Base-by-base conservation (phyloP, 2,329 filamentous ascomycete species). In the Fusarium pseudograminearum region DNA sequence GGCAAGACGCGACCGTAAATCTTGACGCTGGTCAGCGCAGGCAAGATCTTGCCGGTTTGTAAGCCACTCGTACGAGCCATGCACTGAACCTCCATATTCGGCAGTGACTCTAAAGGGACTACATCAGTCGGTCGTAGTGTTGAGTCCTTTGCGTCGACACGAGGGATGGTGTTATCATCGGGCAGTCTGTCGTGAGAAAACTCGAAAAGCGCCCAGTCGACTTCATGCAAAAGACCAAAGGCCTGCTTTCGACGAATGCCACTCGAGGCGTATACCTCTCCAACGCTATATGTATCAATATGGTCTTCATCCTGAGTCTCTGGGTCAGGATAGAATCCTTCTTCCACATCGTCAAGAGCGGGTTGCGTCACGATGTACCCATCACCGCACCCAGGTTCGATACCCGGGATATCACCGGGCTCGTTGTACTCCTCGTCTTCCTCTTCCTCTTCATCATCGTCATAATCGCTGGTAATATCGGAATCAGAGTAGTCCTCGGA, bases 181-280 rank as follows among this genome's bases (percentile, higher is more conserved):
- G 95, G 92, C 16, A 90, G 82, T 2, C 95, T 89, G 14, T 90
- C 86, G 6, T 90, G 84, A 14, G 91, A 83, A 68, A 98, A 93
- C 71, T 92, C 89, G 73, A 98, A 94, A 4, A 98, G 83, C 0
- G 94, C 94, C 95, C 95, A 98, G 78, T 98, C 95, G 45, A 98
- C 94, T 78, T 98, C 95, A 77, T 98, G 95, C 8, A 93, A 84
- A 26, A 97, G 82, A 7, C 91, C 90, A 65, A 91, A 85, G 62
- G 88, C 86, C 56, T 90, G 86, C 53, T 92, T 90, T 31, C 95
- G 89, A 7, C 93, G 89, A 61, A 98, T 91, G 9, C 95, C 95
- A 24, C 94, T 97, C 0, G 93, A 97, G 1, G 95, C 95, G 74
- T 97, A 93, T 6, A 98, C 84, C 74, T 93, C 89, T 5, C 95